Evolutionary conservation across 2,329 filamentous ascomycete species (phyloP), one percentile per base, ranked within the genome.

Genomic region (Chaetomiaceae sp.): DNA sequence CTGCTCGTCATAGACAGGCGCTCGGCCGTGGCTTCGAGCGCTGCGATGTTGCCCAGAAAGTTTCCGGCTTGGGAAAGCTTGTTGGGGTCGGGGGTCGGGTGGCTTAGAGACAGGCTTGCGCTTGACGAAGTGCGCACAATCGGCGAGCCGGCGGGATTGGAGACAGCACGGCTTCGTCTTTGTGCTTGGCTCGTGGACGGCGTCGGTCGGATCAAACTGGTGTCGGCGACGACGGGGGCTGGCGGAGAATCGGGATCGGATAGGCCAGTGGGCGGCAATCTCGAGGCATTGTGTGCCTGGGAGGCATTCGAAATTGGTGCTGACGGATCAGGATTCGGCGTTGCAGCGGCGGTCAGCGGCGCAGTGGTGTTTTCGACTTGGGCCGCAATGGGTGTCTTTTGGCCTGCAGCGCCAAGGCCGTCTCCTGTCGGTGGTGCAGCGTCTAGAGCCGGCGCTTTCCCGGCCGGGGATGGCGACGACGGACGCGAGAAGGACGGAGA

Each of bases 21-120:
- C 69, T 90, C 87, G 44, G 87, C 87, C 10, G 83, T 85, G 59
- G 86, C 84, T 69, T 92, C 87, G 57, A 91, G 80, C 45, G 84
- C 81, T 59, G 85, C 82, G 57, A 91, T 84, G 71, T 86, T 90
- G 65, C 77, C 78, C 16, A 78, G 71, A 65, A 81, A 84, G 29
- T 81, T 81, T 23, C 79, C 81, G 53, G 84, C 80, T 51, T 83
- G 75, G 46, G 76, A 80, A 52, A 83, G 75, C 51, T 75, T 75
- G 65, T 80, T 80, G 44, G 81, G 71, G 64, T 87, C 84, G 48
- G 85, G 82, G 2, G 76, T 76, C 27, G 82, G 83, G 64, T 86
- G 82, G 58, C 73, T 73, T 42, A 83, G 69, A 27, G 70, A 68
- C 13, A 74, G 68, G 45, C 70, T 70, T 48, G 70, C 72, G 57